Evolutionary conservation across 768 basidiomycete species (phyloP).

Genomic region (Amyloporia xantha): DNA sequence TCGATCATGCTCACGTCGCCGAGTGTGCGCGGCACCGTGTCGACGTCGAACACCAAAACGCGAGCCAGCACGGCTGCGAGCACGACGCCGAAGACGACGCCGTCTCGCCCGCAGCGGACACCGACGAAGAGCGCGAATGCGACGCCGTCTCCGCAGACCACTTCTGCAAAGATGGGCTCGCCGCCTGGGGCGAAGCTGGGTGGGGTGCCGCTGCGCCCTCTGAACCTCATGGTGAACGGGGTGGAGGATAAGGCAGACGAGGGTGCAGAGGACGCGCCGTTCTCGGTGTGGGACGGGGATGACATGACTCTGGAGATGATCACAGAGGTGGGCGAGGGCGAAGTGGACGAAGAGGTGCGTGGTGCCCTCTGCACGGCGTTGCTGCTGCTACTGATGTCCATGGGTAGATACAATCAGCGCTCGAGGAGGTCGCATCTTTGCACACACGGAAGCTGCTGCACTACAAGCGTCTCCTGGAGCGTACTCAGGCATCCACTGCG

Average conservation of each 20-base stretch:
- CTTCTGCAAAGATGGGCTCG: conserved; percentile 11
- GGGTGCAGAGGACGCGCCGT: conserved; percentile 19
- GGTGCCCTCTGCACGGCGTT: background rate
- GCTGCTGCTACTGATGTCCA: conserved; percentile 1
- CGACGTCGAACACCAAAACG: background rate
- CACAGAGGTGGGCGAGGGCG: conserved; percentile 61
- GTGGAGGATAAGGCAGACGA: conserved; percentile 8
- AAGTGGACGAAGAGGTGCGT: conserved; percentile 69
- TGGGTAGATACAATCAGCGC: conserved; percentile 37
- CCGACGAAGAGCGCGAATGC: conserved; percentile 8
- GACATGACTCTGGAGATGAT: conserved; percentile 69
- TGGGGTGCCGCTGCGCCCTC: background rate
- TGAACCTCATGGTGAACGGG: background rate
- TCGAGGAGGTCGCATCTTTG: conserved; percentile 34
- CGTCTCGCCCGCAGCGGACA: conserved; percentile 15
- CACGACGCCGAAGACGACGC: conserved; percentile 6
- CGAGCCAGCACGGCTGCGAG: background rate
- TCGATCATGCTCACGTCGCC: conserved; percentile 20
- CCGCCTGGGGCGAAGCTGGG: background rate
- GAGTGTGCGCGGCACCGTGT: conserved; percentile 13
- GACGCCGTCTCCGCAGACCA: conserved; percentile 14
- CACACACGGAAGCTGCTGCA: conserved; percentile 56
- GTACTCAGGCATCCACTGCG: conserved; percentile 69
- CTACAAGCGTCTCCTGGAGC: conserved; percentile 76
- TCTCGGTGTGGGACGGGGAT: conserved; percentile 43